Base-by-base conservation (phyloP, 306 rosid species). In the Erythrophleum fordii region DNA sequence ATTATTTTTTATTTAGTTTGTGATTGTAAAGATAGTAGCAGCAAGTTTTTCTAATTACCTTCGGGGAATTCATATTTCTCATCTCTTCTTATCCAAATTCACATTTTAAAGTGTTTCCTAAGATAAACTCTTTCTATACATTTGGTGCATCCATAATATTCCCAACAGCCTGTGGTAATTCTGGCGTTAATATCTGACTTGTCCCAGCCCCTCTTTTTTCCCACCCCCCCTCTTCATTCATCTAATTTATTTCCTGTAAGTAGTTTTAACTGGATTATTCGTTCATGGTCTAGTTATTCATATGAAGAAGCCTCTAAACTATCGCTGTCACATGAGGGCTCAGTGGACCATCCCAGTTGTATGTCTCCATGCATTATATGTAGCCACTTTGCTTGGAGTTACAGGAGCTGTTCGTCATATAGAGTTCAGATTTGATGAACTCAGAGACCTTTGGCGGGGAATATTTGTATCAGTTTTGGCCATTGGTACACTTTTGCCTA, bases 371-470 rank as follows among this genome's bases (percentile, higher is more conserved):
- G n/a, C 87, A 28, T 44, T 86, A 26, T 93, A 90, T 77, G 91
- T 93, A 53, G 83, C 87, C 67, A 84, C 84, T 84, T 86, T 95
- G 89, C 84, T 95, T 86, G 96, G 85, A 48, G 89, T 89, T 81
- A 88, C 98, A 4, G 83, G 87, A 81, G 93, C 97, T 73, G 83
- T 96, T 84, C 90, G 81, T 81, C 98, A 96, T 84, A 84, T 95
- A 82, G 98, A 95, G 77, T 93, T 95, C 89, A 88, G 98, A 85
- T 95, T 95, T 80, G 98, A 95, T 59, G 99, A 95, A 82, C 92
- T 93, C 73, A 93, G 83, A 85, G 97, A 95, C 81, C 94, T 95
- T 56, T 93, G 98, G 98, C 89, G 89, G 67, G 99, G 99, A 85
- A 88, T 95, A 85, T 88, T 93, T 72, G 85, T 91, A 68, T 88